Evolutionary conservation across 257 asterid genomes (phyloP).

Genomic region (Scutellaria barbata): DNA sequence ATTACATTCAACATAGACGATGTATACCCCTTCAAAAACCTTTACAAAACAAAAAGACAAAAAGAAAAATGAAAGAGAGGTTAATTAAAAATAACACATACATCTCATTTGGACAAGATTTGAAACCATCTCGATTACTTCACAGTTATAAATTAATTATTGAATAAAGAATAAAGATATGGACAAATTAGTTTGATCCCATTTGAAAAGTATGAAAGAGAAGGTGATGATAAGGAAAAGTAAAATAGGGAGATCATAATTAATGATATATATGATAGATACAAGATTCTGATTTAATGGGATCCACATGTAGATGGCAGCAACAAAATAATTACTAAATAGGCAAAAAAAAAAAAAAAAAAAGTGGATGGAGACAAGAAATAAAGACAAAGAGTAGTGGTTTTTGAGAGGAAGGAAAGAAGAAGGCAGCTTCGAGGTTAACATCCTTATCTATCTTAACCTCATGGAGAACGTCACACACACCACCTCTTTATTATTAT

Average conservation of each 20-base stretch:
- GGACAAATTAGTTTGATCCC: slow-evolving; percentile 21
- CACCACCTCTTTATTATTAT: not conserved
- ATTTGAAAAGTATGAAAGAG: slow-evolving; percentile 24
- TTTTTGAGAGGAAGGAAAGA: slow-evolving; percentile 36
- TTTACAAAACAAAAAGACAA: not conserved
- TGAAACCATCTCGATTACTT: slow-evolving; percentile 17
- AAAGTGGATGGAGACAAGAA: slow-evolving; percentile 7
- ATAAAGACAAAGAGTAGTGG: slow-evolving; percentile 17
- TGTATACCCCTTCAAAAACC: not conserved
- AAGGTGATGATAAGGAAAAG: not conserved
- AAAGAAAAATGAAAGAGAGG: slow-evolving; percentile 2
- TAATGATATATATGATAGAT: not conserved
- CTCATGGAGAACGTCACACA: slow-evolving; percentile 49
- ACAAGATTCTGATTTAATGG: slow-evolving; percentile 33
- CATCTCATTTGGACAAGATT: slow-evolving; percentile 26
- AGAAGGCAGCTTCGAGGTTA: slow-evolving; percentile 43
- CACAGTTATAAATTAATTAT: not conserved
- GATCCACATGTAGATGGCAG: slow-evolving; percentile 35
- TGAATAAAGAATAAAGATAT: not conserved
- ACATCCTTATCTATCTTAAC: slow-evolving; percentile 39
- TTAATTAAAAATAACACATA: slow-evolving; percentile 12
- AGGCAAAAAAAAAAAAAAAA: not conserved
- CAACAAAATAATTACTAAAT: not conserved
- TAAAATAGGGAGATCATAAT: not conserved
- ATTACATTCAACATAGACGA: too few relatives aligned